These are phyloP conservation scores for Penicillium aurantiogriseum DNA, from an alignment of 2,329 filamentous ascomycete species.

Conservation along the genomic window DNA sequence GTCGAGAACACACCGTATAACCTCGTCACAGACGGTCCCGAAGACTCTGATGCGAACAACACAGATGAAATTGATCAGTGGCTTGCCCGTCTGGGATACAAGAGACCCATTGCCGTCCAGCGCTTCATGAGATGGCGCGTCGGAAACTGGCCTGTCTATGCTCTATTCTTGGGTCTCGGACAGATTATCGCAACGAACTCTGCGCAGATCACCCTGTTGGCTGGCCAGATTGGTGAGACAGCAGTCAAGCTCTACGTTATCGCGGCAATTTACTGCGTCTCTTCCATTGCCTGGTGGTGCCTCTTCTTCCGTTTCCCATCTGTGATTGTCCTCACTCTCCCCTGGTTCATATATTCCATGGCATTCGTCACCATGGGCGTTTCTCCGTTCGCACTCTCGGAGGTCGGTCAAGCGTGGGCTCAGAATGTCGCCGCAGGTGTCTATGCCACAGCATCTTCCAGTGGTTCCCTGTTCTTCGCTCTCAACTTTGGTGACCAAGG, in stretches of 20 bases:
- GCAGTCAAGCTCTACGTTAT: constrained; percentile 61
- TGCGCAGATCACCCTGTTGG: constrained; percentile 65
- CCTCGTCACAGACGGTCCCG: constrained; percentile 23
- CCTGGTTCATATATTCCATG: constrained; percentile 62
- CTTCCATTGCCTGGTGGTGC: constrained; percentile 62
- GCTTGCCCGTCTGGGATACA: constrained; percentile 47
- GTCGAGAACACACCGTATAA: constrained; percentile 37
- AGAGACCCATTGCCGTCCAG: constrained; percentile 55
- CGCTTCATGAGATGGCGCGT: constrained; percentile 57
- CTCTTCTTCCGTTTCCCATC: constrained; percentile 59
- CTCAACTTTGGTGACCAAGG: constrained; percentile 66
- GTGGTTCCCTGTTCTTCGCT: constrained; percentile 65
- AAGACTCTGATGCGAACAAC: constrained; percentile 36
- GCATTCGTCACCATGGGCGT: constrained; percentile 63
- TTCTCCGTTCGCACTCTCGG: constrained; percentile 51
- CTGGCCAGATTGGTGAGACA: constrained; percentile 61
- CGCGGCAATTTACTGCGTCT: constrained; percentile 58
- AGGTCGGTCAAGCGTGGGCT: constrained; percentile 51
- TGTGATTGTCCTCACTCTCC: constrained; percentile 56
- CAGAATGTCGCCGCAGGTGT: constrained; percentile 61
- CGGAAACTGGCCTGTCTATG: constrained; percentile 63
- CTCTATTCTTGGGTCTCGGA: constrained; percentile 59
- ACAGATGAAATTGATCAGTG: constrained; percentile 35
- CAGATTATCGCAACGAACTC: constrained; percentile 65
- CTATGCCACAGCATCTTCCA: constrained; percentile 62